Base-by-base conservation (phyloP, 106 monocot genomes). In the Amphibolis antarctica region DNA sequence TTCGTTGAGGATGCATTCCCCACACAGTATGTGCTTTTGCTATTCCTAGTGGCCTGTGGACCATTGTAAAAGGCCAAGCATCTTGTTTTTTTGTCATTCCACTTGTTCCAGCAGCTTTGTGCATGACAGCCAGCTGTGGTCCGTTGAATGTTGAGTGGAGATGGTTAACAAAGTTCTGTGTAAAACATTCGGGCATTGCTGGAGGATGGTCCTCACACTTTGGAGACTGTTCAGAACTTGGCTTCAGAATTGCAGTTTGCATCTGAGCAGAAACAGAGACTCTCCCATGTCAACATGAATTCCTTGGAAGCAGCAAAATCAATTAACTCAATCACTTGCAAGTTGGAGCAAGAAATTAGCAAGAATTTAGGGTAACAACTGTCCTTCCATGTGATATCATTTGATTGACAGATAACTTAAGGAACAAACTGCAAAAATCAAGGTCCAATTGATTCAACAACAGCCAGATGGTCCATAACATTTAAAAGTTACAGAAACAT, bases 11-110 rank as follows among this genome's bases (percentile, higher is more conserved):
- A n/a, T n/a, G 74, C 96, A 96, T 96, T 18, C 96, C 96, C 96
- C 96, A 96, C 1, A 96, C 96, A 9, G 96, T 96, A 66, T 96
- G 89, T 13, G 96, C 90, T 67, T 96, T 96, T 9, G 90, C 96
- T 27, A 90, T 96, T 28, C 96, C 96, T 17, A 90, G 96, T 6
- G 96, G 96, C 12, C 96, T 90, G 66, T 96, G 96, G 46, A 96
- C 96, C 44, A 96, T 84, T 0, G 96, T 96, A 58, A 96, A 96
- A 44, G 96, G 96, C 96, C 96, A 96, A 63, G 90, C 86, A 30
- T 89, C 86, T 74, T 82, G 89, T 68, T 76, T 82, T 55, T 80
- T 96, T 1, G 65, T 65, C 0, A 31, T 30, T 52, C 81, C 79
- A 66, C 55, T 69, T 52, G 68, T 75, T 4, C 94, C 94, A 20